Evolutionary conservation across 2,329 filamentous ascomycete species (phyloP), one percentile per base, ranked within the genome.

Genomic region (Colletotrichum coccodes): DNA sequence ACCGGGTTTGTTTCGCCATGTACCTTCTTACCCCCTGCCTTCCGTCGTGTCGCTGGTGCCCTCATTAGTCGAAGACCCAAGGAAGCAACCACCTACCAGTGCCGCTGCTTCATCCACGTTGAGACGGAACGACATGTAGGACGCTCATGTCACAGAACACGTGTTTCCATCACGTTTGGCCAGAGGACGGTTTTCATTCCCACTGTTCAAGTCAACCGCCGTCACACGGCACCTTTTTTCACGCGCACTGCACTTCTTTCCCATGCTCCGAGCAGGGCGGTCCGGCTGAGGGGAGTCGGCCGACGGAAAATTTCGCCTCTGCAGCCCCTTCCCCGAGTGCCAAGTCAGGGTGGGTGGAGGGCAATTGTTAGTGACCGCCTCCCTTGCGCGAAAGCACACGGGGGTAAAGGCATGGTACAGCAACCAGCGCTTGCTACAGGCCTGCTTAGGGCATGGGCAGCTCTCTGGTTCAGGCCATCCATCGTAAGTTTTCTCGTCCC

Each of bases 261-360:
- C 42, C 18, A 28, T 36, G 21, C 23, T 4, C 40, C 6, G 9
- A 32, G 54, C 53, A 50, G 53, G 54, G 54, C 34, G 63, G 40
- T 65, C 47, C 49, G 38, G 46, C 32, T 42, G 42, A 59, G 64
- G 59, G 50, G 64, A 50, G 26, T 50, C 26, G 44, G 59, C 64
- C 60, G 60, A 57, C 60, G 60, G 64, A 64, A 68, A 63, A 59
- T 53, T 68, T 52, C 58, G 34, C 32, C 32, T 58, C 52, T 64
- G 60, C 38, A 58, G 44, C 49, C 26, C 49, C 5, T 14, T 38
- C 40, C 57, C 42, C n/a, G n/a, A n/a, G 42, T n/a, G 40, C n/a
- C 42, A 30, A 32, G 23, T 38, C 34, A n/a, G 38, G 38, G 18
- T 32, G 9, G 44, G 21, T 23, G 50, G 34, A 47, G 28, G 4